Evolutionary conservation across 1,139 yeast species (phyloP), one percentile per base, ranked within the genome.

Genomic region (Spencermartinsiella ligniputridi): DNA sequence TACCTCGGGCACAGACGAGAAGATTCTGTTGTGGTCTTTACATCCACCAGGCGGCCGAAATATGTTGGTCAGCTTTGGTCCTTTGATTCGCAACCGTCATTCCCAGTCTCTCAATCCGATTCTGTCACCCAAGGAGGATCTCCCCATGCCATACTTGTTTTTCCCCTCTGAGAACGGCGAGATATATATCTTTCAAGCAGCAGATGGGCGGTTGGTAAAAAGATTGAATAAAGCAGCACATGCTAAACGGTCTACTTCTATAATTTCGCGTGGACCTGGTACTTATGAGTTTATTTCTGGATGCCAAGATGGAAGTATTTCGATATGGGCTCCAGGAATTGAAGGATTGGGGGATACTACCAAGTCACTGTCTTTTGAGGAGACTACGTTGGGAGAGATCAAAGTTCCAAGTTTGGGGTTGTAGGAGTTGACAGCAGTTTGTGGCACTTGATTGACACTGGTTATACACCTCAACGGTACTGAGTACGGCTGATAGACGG

Each of bases 101-200:
- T 72, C 48, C 33, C 72, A 52, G 66, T 73, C 54, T 0, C 52
- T 68, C 9, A 68, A 67, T 43, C 70, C 73, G 22, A 59, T 67
- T 36, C 68, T 76, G 39, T 52, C 61, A 19, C 68, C 71, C 2
- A 40, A 57, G 39, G 49, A 56, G 4, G 61, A 58, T 25, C 70
- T 74, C 17, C 78, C 74, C 47, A 57, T 75, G 32, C 83, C 79
- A 48, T 74, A 78, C 56, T 62, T 86, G 36, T 67, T 87, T 60
- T 79, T 79, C 54, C 88, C 94, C 3, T 76, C 92, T 0, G 96
- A 89, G 57, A 81, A 75, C 48, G 94, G 95, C 3, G 95, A 88
- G 54, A 66, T 89, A 0, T 74, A 82, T 40, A 72, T 87, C 39
- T 83, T 74, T 53, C 70, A 86, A 20, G 70, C 80, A 0, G 63